Evolutionary conservation across 371 early-diverging fungal genomes (phyloP).

Genomic region (Mucor sp.): DNA sequence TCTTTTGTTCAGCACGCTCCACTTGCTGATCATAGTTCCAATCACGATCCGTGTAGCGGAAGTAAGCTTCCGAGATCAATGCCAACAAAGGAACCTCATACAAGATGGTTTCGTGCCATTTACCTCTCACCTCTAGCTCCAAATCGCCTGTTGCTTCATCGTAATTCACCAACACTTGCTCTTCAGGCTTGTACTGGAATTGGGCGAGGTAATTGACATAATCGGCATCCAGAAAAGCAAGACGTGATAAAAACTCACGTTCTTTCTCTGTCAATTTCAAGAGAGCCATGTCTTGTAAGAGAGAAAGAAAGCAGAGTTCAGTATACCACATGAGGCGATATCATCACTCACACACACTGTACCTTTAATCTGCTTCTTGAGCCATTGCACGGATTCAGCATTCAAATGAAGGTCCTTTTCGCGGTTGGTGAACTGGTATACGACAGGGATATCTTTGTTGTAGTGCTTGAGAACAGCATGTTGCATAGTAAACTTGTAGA

Average conservation of each 20-base stretch:
- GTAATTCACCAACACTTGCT: slow-evolving; percentile 53
- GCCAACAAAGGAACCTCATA: slow-evolving; percentile 78
- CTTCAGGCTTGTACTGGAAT: slow-evolving; percentile 61
- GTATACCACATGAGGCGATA: background rate
- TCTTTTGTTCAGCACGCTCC: slow-evolving; percentile 57
- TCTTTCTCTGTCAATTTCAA: slow-evolving; percentile 55
- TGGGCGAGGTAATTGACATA: slow-evolving; percentile 62
- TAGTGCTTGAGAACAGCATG: slow-evolving; percentile 75
- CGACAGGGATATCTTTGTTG: slow-evolving; percentile 61
- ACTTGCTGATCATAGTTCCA: slow-evolving; percentile 70
- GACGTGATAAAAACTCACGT: slow-evolving; percentile 51
- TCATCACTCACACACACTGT: background rate
- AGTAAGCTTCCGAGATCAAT: slow-evolving; percentile 73
- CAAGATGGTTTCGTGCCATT: slow-evolving; percentile 75
- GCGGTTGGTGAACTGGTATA: slow-evolving; percentile 74
- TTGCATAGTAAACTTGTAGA: slow-evolving; percentile 86
- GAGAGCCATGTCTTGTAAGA: slow-evolving; percentile 28
- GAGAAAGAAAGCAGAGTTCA: background rate
- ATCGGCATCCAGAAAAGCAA: slow-evolving; percentile 53
- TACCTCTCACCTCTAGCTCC: slow-evolving; percentile 56
- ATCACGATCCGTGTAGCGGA: slow-evolving; percentile 67
- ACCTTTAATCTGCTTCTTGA: slow-evolving; percentile 50
- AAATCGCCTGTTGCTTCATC: slow-evolving; percentile 39
- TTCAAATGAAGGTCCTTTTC: slow-evolving; percentile 49
- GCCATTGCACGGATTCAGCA: slow-evolving; percentile 49